These are phyloP conservation scores for Penicillium sp. DNA, from an alignment of 2,329 filamentous ascomycete species.

Conservation along the genomic window DNA sequence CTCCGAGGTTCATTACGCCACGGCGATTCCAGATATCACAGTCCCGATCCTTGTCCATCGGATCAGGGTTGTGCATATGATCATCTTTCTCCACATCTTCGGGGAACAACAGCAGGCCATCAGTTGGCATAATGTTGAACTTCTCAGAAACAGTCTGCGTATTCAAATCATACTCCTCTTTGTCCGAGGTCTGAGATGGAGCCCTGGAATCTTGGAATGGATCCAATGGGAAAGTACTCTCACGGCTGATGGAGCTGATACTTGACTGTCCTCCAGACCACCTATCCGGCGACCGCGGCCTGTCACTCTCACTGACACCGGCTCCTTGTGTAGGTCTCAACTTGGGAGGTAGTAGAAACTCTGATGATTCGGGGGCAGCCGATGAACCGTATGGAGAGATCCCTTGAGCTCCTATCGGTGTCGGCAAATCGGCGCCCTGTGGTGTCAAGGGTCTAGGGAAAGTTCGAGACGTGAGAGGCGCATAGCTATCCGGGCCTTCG, in stretches of 20 bases:
- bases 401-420: slow-evolving; percentile 16
- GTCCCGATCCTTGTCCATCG: slow-evolving; percentile 61
- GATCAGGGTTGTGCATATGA: slow-evolving; percentile 69
- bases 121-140: slow-evolving; percentile 70
- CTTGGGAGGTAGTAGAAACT: slow-evolving; percentile 43
- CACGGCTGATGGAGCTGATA: slow-evolving; percentile 55
- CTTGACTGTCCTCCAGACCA: slow-evolving; percentile 65
- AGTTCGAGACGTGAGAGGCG: slow-evolving; percentile 16
- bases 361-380: slow-evolving; percentile 50
- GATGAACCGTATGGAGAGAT: slow-evolving; percentile 48
- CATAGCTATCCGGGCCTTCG: slow-evolving; percentile 34
- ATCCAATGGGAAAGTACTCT: slow-evolving; percentile 49
- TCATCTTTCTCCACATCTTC: slow-evolving; percentile 75
- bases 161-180: slow-evolving; percentile 66
- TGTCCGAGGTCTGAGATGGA: slow-evolving; percentile 62
- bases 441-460: slow-evolving; percentile 29
- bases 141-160: slow-evolving; percentile 74
- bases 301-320: slow-evolving; percentile 51
- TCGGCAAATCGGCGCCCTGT: slow-evolving; percentile 6
- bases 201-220: slow-evolving; percentile 63
- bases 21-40: slow-evolving; percentile 66
- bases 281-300: slow-evolving; percentile 49
- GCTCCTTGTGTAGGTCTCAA: slow-evolving; percentile 45
- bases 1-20: slow-evolving; percentile 66
- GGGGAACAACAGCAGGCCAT: slow-evolving; percentile 66